phyloP scores from a whole-genome alignment of 169 alveolate genomes.

The Plasmodium berghei region DNA sequence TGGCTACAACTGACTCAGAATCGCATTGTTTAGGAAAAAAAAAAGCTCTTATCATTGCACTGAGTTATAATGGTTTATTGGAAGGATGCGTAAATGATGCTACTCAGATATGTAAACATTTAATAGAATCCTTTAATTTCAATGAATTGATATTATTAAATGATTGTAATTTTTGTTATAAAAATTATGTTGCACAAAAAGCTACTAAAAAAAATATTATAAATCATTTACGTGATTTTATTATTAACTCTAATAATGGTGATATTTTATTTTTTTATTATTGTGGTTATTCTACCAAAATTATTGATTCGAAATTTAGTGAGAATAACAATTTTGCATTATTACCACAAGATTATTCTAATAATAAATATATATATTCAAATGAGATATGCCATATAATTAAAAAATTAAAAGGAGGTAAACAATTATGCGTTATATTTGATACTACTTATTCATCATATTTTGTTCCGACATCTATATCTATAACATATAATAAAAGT shows the following conservation, averaged over 20 bases:
- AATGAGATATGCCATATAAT: conserved; percentile 65
- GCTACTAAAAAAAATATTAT: conserved; percentile 61
- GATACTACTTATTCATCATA: conserved; percentile 71
- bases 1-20: conserved; percentile 12
- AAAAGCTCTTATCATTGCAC: conserved; percentile 42
- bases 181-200: conserved; percentile 47
- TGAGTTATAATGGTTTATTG: conserved; percentile 50
- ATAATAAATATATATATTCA: conserved; percentile 66
- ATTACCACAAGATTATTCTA: conserved; percentile 66
- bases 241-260: conserved; percentile 58
- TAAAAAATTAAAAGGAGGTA: conserved; percentile 70
- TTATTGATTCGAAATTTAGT: conserved; percentile 59
- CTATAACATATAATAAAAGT: conserved; percentile 60
- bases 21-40: conserved; percentile 44
- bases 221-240: conserved; percentile 30
- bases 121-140: conserved; percentile 35
- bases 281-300: conserved; percentile 68
- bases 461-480: conserved; percentile 35
- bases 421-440: conserved; percentile 56
- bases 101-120: conserved; percentile 31
- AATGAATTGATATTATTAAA: conserved; percentile 51
- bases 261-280: conserved; percentile 70
- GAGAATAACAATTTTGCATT: conserved; percentile 67
- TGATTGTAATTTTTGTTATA: conserved; percentile 57
- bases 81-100: conserved; percentile 70